Evolutionary conservation across 108 stramenopile species (phyloP), one percentile per base, ranked within the genome.

Genomic region (Skeletonema marinoi): DNA sequence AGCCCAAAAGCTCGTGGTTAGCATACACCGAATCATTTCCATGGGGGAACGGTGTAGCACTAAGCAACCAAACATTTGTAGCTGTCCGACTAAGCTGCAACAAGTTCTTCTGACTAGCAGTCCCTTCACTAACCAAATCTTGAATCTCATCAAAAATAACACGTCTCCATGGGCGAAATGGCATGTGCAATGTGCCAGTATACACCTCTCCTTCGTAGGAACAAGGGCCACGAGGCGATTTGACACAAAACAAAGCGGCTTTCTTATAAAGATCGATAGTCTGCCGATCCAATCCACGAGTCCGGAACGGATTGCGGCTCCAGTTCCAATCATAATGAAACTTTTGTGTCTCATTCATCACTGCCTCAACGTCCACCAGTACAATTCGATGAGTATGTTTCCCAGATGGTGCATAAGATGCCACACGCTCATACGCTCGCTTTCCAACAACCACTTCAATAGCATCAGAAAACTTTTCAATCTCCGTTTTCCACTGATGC

Each of bases 141-240:
- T 77, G 76, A 65, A 77, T 72, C 62, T 77, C 76, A 72, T 77
- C 76, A 51, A 72, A 77, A 19, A 77, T 77, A 13, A 77, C 76
- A 21, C 76, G 31, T 13, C 76, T 63, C 76, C 76, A 77, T 32
- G 70, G 70, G 4, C 76, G 35, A 30, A 72, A 72, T 17, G 76
- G 76, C 48, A 65, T 19, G 71, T 77, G 76, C 60, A 77, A 25
- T 32, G 62, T 32, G 6, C 76, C 71, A 12, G 61, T 77, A 29
- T 77, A 77, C n/a, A 78, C 73, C 31, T 39, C 73, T 7, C 78
- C 78, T 12, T 66, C 65, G 19, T 78, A 78, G 0, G 65, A 67
- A 31, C 78, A 78, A 0, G 78, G 78, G 4, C 78, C 78, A 50
- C 65, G 38, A 16, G 78, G 78, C 14, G 32, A 35, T 25, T 73